phyloP scores from a whole-genome alignment of 805 yeast genomes.

The Nakazawaea populi region DNA sequence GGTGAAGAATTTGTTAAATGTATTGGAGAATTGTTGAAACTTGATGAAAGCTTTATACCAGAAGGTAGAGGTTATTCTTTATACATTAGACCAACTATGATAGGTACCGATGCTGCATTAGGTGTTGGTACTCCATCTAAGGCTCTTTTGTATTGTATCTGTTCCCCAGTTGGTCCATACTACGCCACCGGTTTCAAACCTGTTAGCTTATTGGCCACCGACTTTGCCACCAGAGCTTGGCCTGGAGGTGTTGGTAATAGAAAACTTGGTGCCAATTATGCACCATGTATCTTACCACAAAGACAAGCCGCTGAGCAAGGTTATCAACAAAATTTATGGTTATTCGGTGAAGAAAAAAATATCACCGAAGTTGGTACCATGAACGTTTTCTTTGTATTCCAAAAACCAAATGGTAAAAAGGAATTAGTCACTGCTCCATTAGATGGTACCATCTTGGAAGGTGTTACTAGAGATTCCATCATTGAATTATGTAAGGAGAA shows the following conservation, averaged over 20 bases:
- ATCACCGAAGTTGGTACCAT: constrained; percentile 97
- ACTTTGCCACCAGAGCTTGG: constrained; percentile 97
- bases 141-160: constrained; percentile 81
- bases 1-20: constrained; percentile 68
- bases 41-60: constrained; percentile 80
- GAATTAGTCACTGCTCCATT: constrained; percentile 95
- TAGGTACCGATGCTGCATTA: constrained; percentile 83
- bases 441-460: constrained; percentile 95
- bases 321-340: constrained; percentile 94
- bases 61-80: constrained; percentile 82
- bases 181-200: constrained; percentile 95
- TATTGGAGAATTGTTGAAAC: constrained; percentile 66
- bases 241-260: constrained; percentile 98
- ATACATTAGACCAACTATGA: constrained; percentile 91
- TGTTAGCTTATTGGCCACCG: constrained; percentile 89
- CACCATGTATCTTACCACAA: constrained; percentile 92
- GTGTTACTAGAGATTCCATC: constrained; percentile 92
- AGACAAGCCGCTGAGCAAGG: constrained; percentile 87
- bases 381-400: constrained; percentile 88
- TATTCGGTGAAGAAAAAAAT: constrained; percentile 81
- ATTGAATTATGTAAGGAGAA: constrained; percentile 70
- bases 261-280: constrained; percentile 96
- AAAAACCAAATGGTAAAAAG: constrained; percentile 72
- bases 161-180: constrained; percentile 97
- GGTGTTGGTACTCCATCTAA: constrained; percentile 82